Percentiles rank a stretch among this genome's conserved stretches.
Conservation (phyloP, 1,284 basidiomycete species). For the Heterobasidion occidentale region DNA sequence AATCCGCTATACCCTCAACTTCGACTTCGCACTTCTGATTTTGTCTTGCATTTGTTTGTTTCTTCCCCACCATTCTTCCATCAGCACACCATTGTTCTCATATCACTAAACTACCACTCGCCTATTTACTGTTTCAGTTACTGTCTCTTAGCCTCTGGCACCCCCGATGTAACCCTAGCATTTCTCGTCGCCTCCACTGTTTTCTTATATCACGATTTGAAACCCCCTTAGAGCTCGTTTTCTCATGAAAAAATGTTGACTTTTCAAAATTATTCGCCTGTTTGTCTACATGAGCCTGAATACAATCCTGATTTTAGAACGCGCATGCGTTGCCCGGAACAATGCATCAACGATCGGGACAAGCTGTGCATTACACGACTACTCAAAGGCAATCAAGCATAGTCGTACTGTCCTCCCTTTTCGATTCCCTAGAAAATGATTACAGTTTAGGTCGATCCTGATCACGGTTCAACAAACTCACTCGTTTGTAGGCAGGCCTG, state of each 20-base stretch:
- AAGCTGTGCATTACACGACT: neutral
- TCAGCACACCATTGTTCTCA: neutral
- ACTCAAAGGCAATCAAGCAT: neutral
- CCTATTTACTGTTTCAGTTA: too few relatives aligned
- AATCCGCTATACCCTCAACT: neutral
- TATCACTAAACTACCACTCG: neutral
- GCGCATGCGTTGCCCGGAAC: too few relatives aligned
- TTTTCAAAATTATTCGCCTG: too few relatives aligned
- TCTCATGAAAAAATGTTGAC: too few relatives aligned
- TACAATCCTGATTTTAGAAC: too few relatives aligned
- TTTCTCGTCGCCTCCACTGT: neutral
- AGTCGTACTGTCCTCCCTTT: conserved; percentile 14
- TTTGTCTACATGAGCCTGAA: too few relatives aligned
- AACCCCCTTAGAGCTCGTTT: too few relatives aligned
- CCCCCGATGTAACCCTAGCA: conserved; percentile 10
- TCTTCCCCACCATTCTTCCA: neutral
- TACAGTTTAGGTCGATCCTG: neutral
- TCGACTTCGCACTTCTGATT: neutral
- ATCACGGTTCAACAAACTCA: conserved; percentile 11
- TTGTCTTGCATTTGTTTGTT: neutral
- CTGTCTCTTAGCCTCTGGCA: neutral
- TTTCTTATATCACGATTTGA: conserved; percentile 3
- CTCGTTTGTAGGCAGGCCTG: conserved; percentile 29
- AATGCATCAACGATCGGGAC: neutral
- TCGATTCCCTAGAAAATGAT: conserved; percentile 20